Conservation (phyloP, 345 rosid genomes). For the Moricandia arvensis region DNA sequence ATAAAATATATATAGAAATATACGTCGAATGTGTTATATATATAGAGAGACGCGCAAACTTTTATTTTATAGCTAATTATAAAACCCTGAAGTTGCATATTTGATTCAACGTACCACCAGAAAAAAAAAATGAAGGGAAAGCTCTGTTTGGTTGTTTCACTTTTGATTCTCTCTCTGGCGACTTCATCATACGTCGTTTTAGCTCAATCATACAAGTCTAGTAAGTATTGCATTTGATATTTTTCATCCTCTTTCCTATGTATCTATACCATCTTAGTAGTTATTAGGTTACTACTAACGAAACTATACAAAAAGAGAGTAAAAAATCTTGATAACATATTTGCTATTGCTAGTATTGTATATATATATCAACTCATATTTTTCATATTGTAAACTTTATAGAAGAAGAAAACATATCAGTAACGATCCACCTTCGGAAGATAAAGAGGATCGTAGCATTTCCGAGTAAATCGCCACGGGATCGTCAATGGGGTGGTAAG, state of each 20-base stretch:
- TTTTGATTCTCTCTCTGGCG: conserved; percentile 16
- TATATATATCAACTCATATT: neutral
- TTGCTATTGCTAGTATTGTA: neutral
- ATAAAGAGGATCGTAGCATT: conserved; percentile 10
- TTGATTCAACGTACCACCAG: neutral
- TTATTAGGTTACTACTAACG: neutral
- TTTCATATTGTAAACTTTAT: neutral
- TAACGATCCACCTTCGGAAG: conserved; percentile 16
- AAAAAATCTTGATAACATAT: neutral
- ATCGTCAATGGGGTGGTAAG: conserved; percentile 16
- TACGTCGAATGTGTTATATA: no score
- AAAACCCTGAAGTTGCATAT: neutral
- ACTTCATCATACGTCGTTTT: neutral
- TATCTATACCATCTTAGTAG: neutral
- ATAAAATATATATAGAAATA: no score
- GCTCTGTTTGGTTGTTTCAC: conserved; percentile 11
- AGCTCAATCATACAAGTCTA: conserved; percentile 1
- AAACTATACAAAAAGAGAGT: no score
- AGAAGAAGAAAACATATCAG: conserved; percentile 14
- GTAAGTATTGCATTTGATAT: conserved; percentile 6
- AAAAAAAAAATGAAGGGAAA: conserved; percentile 6
- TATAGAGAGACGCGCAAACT: neutral
- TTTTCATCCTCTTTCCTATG: neutral
- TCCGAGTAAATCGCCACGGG: conserved; percentile 29
- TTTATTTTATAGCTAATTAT: neutral